Evolutionary conservation across 2,329 filamentous ascomycete genomes (phyloP), one percentile per base, ranked within the genome.

Genomic region (Fusarium armeniacum): DNA sequence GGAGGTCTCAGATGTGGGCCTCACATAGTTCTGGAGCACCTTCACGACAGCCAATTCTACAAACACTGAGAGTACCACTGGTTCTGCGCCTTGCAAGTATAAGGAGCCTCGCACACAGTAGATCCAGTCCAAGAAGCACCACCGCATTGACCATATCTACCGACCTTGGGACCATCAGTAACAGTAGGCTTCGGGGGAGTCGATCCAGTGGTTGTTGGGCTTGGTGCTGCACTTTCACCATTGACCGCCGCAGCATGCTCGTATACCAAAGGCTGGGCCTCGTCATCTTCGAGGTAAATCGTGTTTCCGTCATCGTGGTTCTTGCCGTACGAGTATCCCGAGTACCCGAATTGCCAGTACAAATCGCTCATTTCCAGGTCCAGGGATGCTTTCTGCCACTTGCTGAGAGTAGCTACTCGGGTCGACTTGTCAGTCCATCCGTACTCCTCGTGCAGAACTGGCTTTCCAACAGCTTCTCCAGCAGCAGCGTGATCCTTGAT

Each of bases 251-350:
- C 78, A 3, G 82, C 83, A 52, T 85, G 82, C 54, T 81, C 75
- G 61, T 83, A 83, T 0, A 85, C 78, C 46, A 85, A 67, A 13
- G 75, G 65, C 70, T 81, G 72, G 1, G 83, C 83, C 73, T 87
- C 80, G 5, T 80, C 78, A 15, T 84, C 81, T 28, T 87, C 85
- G 32, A 87, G 67, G 68, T 81, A 88, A 50, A 88, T 86, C 2
- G 86, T 87, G 72, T 87, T 87, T 0, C 85, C 85, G 55, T 87
- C 86, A 44, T 88, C 78, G 52, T 87, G 78, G 72, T 88, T 88
- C 43, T 81, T 79, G 1, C 86, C 85, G 40, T 85, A 86, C 5
- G 84, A 86, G 69, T 82, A 87, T 0, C 78, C 79, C 6, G 79
- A 81, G 67, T 78, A 87, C 0, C 86, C 86, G 67, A 80, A 87